A percentile compares a stretch with the other conserved stretches of the same genome.
These are phyloP conservation scores for Phytopythium mirpurense DNA, from an alignment of 352 stramenopile species.

Conservation along the genomic window DNA sequence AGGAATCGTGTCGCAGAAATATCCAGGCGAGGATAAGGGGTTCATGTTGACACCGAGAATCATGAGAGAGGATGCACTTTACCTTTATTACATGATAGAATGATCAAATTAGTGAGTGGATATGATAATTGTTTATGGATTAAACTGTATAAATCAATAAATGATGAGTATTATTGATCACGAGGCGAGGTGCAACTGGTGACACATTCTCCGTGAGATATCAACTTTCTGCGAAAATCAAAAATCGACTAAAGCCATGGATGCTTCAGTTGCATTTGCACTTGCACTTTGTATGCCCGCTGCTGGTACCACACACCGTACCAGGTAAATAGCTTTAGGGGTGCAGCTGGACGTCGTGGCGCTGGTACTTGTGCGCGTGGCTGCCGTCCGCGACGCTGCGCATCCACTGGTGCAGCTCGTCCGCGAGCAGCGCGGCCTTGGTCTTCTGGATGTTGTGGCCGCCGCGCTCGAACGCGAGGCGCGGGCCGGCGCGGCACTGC, in stretches of 20 bases:
- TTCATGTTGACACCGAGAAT: not conserved
- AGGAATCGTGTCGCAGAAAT: slow-evolving; percentile 8
- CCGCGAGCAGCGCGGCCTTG: slow-evolving; percentile 32
- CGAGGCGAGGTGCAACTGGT: not conserved
- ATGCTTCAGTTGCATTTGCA: no score
- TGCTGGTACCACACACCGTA: no score
- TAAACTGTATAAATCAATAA: no score
- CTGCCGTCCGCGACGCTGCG: slow-evolving; percentile 14
- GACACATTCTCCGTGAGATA: no score
- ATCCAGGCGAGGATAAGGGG: slow-evolving; percentile 1
- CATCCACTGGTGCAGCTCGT: slow-evolving; percentile 44
- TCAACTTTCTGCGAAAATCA: no score
- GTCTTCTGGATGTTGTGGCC: slow-evolving; percentile 82
- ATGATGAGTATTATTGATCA: no score
- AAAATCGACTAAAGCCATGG: not conserved
- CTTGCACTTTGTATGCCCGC: no score
- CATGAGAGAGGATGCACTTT: not conserved
- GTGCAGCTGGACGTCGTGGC: slow-evolving; percentile 1
- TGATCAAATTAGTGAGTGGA: no score
- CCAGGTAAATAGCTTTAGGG: no score
- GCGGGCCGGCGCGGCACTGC: slow-evolving; percentile 23
- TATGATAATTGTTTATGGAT: no score
- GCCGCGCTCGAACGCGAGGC: slow-evolving; percentile 38
- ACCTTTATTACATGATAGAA: not conserved
- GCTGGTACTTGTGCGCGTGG: slow-evolving; percentile 4